These are phyloP conservation scores for Hanseniaspora thailandica DNA, from an alignment of 805 yeast species.

Conservation along the genomic window DNA sequence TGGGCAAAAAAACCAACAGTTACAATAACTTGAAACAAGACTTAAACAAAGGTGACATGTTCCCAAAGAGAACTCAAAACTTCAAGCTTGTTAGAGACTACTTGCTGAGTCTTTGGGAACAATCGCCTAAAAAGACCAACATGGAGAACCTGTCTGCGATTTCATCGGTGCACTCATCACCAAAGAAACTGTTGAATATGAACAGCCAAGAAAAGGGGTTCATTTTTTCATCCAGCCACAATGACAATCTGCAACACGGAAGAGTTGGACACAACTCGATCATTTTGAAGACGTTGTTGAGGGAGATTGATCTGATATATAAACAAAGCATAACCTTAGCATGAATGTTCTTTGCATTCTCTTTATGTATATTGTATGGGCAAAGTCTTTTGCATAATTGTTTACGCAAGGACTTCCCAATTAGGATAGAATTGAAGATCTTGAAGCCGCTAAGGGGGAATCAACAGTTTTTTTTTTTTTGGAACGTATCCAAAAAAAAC, in stretches of 20 bases:
- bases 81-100: conserved; percentile 8
- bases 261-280: conserved; percentile 29
- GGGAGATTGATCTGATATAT: conserved; percentile 21
- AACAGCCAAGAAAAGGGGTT: conserved; percentile 8
- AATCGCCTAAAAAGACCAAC: conserved; percentile 16
- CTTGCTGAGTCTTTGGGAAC: conserved; percentile 11
- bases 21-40: neutral
- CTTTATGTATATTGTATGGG: no score
- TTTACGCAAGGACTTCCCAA: neutral
- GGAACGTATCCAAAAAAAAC: no score
- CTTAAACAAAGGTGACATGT: neutral
- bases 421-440: neutral
- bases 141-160: neutral
- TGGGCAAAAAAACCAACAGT: neutral
- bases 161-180: conserved; percentile 17
- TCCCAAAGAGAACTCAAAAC: conserved; percentile 6
- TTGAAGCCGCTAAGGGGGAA: neutral
- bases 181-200: conserved; percentile 22
- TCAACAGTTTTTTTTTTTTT: neutral
- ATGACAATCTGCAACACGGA: conserved; percentile 11
- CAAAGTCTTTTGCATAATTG: neutral
- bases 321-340: conserved; percentile 14
- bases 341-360: no score
- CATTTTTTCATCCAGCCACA: neutral
- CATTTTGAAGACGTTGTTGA: conserved; percentile 26